Evolutionary conservation across 306 rosid genomes (phyloP).

Genomic region (Neltuma alba): DNA sequence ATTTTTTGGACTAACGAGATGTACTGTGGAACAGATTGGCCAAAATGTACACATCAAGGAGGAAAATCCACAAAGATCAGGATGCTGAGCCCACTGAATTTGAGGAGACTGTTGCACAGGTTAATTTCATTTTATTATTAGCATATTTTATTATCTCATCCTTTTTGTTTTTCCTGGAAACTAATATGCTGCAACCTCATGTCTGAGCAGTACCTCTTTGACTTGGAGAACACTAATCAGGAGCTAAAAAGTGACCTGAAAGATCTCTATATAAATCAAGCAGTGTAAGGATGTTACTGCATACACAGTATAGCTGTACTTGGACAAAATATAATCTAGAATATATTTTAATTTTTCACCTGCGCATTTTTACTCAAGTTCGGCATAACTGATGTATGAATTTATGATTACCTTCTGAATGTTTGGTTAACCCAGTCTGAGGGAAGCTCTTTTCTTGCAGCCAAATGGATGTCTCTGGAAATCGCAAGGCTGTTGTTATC

Average conservation of each 20-base stretch:
- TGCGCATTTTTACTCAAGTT: not conserved
- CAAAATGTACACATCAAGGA: slow-evolving; percentile 70
- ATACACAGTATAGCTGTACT: not conserved
- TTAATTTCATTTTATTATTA: not conserved
- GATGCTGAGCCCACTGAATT: slow-evolving; percentile 71
- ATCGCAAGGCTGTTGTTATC: slow-evolving; percentile 72
- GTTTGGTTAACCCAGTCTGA: not conserved
- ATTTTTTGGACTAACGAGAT: not conserved
- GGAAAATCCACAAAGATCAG: slow-evolving; percentile 75
- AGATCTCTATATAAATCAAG: slow-evolving; percentile 64
- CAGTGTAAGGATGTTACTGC: slow-evolving; percentile 44
- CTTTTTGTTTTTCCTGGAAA: not conserved
- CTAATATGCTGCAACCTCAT: not conserved
- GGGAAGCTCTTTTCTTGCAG: slow-evolving; percentile 35
- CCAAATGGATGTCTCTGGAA: slow-evolving; percentile 62
- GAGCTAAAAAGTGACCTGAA: slow-evolving; percentile 72
- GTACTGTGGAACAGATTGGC: slow-evolving; percentile 28
- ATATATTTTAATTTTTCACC: not conserved
- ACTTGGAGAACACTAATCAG: slow-evolving; percentile 73
- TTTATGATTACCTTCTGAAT: not conserved
- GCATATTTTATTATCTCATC: not conserved
- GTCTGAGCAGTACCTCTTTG: slow-evolving; percentile 54
- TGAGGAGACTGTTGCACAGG: slow-evolving; percentile 80
- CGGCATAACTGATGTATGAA: not conserved
- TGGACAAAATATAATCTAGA: not conserved